Evolutionary conservation across 129 eudicot genomes (phyloP), one percentile per base, ranked within the genome.

Genomic region (Flaveria robusta): DNA sequence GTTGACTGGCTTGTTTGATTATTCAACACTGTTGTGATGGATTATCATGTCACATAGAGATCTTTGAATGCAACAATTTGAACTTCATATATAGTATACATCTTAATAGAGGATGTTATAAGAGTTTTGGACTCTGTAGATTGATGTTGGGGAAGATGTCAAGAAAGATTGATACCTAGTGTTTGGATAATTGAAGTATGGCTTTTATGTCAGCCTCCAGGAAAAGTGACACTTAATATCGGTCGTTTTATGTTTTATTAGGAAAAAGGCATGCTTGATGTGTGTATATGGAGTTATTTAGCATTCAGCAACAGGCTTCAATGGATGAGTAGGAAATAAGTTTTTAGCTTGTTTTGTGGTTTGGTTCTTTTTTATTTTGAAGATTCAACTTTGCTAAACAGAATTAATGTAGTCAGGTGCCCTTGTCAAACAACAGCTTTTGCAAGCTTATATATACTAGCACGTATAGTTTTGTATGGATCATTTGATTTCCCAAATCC

Each of bases 351-450:
- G 34, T 59, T 59, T 23, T 59, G 10, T 22, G 64, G 47, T 50
- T 56, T 50, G 22, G 10, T n/a, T 50, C 34, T 4, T 71, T 71
- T 10, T 51, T 50, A 29, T 34, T 71, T 71, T 56, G 42, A 52
- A 71, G 10, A 51, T 52, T 71, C n/a, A 31, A 29, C 52, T 3
- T 3, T 64, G 65, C 31, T 29, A 29, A 47, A 75, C 46, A 52
- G 27, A 49, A 51, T 18, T 1, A 71, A n/a, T 16, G 5, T 52
- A 34, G 6, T 45, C 22, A 64, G 7, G 2, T 11, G 23, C 37
- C 54, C 71, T 66, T 22, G 64, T 52, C 41, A 39, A 10, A 51
- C 14, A 22, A 26, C 16, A 56, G 64, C 64, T 20, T 56, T 9
- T 56, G 34, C 31, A 56, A 56, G 64, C 27, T 2, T 56, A 31